Evolutionary conservation across 495 filamentous ascomycete genomes (phyloP).

Genomic region (Penicillium pulvis): DNA sequence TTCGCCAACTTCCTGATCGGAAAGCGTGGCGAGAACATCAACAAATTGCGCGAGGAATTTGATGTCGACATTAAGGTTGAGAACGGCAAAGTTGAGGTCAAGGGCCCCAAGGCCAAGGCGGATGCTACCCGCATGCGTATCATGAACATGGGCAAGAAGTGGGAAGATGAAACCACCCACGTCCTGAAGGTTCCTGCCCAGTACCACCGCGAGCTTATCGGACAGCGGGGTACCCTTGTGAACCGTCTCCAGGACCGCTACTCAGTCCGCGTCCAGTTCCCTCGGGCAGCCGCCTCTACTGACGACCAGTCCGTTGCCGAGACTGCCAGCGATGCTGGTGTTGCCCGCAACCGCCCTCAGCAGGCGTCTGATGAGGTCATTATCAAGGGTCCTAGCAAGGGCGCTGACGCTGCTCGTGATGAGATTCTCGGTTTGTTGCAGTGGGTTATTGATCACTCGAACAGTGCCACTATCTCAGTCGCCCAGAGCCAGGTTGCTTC

Average conservation of each 20-base stretch:
- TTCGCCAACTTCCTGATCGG: slow-evolving; percentile 93
- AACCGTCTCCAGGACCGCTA: slow-evolving; percentile 80
- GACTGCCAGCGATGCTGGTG: slow-evolving; percentile 68
- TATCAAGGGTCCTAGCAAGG: slow-evolving; percentile 85
- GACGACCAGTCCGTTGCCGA: slow-evolving; percentile 74
- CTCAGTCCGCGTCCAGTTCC: slow-evolving; percentile 92
- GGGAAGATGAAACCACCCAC: slow-evolving; percentile 86
- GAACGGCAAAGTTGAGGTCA: slow-evolving; percentile 69
- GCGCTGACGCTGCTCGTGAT: slow-evolving; percentile 84
- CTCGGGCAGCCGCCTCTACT: slow-evolving; percentile 62
- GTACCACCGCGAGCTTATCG: slow-evolving; percentile 77
- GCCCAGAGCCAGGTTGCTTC: slow-evolving; percentile 85
- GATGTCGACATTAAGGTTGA: slow-evolving; percentile 95
- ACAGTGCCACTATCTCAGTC: slow-evolving; percentile 75
- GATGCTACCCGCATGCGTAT: slow-evolving; percentile 82
- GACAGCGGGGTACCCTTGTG: slow-evolving; percentile 64
- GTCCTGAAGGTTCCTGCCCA: slow-evolving; percentile 84
- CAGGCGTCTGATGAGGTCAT: slow-evolving; percentile 89
- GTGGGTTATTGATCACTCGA: slow-evolving; percentile 82
- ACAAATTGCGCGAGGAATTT: slow-evolving; percentile 91
- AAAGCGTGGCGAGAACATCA: slow-evolving; percentile 88
- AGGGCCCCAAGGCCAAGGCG: slow-evolving; percentile 76
- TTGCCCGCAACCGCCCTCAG: slow-evolving; percentile 59
- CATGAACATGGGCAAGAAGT: slow-evolving; percentile 68
- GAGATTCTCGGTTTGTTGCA: slow-evolving; percentile 85